Base-by-base conservation (phyloP, 768 basidiomycete species). In the Mycena metata region DNA sequence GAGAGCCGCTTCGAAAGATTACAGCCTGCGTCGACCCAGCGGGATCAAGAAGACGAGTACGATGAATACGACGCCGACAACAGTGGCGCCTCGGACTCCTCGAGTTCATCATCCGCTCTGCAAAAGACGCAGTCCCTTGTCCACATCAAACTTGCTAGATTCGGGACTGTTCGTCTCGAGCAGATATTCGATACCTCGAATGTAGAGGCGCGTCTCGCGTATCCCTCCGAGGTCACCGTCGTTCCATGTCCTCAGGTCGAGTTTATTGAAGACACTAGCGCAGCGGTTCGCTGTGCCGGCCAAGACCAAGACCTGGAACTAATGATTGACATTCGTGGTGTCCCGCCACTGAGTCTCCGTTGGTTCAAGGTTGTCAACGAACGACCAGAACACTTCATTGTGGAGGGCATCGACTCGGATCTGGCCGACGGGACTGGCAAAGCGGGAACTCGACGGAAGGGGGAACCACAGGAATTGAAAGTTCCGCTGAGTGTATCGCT, bases 171-270 rank as follows among this genome's bases (percentile, higher is more conserved):
- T 54, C 89, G 89, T 15, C 83, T 98, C 17, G 91, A 93, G 68
- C 86, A 88, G 49, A 90, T 96, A 16, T 76, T 89, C 21, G 96
- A 96, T 75, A 78, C 84, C 15, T 88, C 89, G 2, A 87, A 88
- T 46, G 88, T 89, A 47, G 90, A 91, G 47, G 94, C 95, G 42
- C 90, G 93, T 30, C 80, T 96, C n/a, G 79, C 86, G 61, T 84
- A 85, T 60, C 82, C 89, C 49, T 83, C 84, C 16, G 88, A 91
- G 66, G 85, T 95, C 36, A 85, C 88, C 0, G 82, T 97, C 49
- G 93, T 91, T 15, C 93, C 95, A 21, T 98, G 96, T 75, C 96
- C 96, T 8, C 84, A 81, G 6, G 94, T 90, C 5, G 86, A 87
- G 71, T 96, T 96, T 74, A 79, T 85, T 30, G 79, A 84, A 57